These are phyloP conservation scores for Acacia concinna DNA, from an alignment of 331 rosid species.

Conservation along the genomic window DNA sequence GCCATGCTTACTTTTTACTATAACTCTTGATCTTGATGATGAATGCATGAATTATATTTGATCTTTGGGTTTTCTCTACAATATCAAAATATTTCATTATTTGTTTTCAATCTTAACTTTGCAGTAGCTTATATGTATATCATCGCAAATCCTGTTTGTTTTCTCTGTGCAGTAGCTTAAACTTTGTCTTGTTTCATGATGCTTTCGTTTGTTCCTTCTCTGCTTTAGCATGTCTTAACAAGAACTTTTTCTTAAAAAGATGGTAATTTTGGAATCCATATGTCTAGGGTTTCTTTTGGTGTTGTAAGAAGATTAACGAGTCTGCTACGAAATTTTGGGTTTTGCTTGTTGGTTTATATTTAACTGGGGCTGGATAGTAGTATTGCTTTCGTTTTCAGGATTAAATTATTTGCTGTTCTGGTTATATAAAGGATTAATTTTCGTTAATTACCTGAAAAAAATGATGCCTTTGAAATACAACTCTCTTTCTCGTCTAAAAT, in stretches of 20 bases:
- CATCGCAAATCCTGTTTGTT: too few relatives aligned
- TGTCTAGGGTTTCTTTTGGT: slow-evolving; percentile 20
- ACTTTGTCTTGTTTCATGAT: slow-evolving; percentile 7
- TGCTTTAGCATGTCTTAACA: slow-evolving; percentile 1
- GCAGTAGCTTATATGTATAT: too few relatives aligned
- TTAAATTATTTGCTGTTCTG: slow-evolving; percentile 29
- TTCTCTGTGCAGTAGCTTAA: too few relatives aligned
- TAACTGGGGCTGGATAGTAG: slow-evolving; percentile 21
- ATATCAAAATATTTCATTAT: too few relatives aligned
- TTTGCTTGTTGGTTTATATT: background rate
- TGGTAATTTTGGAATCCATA: background rate
- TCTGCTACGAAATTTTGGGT: slow-evolving; percentile 13
- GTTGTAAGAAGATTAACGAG: slow-evolving; percentile 11
- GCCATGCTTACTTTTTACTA: slow-evolving; percentile 21
- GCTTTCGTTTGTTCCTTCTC: slow-evolving; percentile 10
- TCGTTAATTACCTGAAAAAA: too few relatives aligned
- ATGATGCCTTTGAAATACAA: too few relatives aligned
- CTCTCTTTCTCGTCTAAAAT: too few relatives aligned
- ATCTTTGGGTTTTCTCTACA: too few relatives aligned
- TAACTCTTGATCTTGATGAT: too few relatives aligned
- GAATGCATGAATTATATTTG: too few relatives aligned
- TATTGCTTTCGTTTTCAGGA: slow-evolving; percentile 50
- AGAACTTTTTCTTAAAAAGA: background rate
- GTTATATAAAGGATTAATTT: background rate
- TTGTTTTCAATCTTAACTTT: too few relatives aligned